phyloP scores from a whole-genome alignment of 768 basidiomycete species.

The Tulasnella sp. region DNA sequence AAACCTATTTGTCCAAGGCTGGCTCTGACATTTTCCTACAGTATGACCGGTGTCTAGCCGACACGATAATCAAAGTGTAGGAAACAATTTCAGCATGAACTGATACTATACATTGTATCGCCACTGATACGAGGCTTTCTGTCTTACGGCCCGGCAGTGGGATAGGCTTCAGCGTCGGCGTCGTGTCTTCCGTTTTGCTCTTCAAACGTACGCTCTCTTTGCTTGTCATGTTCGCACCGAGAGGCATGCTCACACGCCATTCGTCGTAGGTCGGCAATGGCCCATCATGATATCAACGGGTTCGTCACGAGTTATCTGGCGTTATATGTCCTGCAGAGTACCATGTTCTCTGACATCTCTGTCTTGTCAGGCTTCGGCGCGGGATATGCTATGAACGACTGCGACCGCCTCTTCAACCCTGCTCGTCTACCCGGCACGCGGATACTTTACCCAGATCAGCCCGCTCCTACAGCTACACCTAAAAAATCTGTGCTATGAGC shows the following conservation, averaged over 20 bases:
- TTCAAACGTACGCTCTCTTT: conserved; percentile 60
- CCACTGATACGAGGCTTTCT: background rate
- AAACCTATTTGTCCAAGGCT: background rate
- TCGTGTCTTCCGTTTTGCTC: conserved; percentile 79
- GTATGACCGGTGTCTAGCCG: conserved; percentile 42
- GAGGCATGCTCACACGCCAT: background rate
- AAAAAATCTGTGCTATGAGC: too few relatives aligned
- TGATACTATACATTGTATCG: background rate
- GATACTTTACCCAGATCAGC: conserved; percentile 35
- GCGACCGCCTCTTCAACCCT: conserved; percentile 87
- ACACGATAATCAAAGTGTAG: conserved; percentile 78
- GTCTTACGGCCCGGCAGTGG: conserved; percentile 39
- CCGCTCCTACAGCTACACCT: too few relatives aligned
- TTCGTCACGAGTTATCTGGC: background rate
- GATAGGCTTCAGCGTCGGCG: conserved; percentile 79
- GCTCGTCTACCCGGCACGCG: conserved; percentile 77
- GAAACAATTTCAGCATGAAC: conserved; percentile 24
- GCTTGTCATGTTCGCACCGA: background rate
- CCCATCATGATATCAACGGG: conserved; percentile 68
- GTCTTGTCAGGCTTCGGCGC: conserved; percentile 56
- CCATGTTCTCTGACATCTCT: background rate
- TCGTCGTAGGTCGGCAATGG: conserved; percentile 70
- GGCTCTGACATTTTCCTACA: background rate
- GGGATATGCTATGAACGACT: conserved; percentile 82
- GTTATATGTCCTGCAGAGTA: too few relatives aligned